Base-by-base conservation (phyloP, 1,284 basidiomycete genomes). In the Leucoagaricus sp. region DNA sequence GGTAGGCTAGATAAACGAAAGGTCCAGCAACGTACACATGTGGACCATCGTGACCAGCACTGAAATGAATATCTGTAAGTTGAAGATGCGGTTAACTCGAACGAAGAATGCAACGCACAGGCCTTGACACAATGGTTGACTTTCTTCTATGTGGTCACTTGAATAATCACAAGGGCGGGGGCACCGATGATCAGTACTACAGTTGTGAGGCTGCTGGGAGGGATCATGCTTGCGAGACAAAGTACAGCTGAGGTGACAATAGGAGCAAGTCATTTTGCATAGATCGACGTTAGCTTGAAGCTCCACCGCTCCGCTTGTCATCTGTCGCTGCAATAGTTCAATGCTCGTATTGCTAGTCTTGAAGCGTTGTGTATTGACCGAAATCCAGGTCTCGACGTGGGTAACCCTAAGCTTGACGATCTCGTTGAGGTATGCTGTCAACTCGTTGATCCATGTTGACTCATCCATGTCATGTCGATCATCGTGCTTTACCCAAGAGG, bases 31-130 rank as follows among this genome's bases (percentile, higher is more conserved):
- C 72, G 49, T 66, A 83, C 82, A 83, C 74, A 59, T 86, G 84
- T 7, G 67, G 69, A 15, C 82, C 81, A 8, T 75, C 65, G 58
- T 86, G 84, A 0, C 85, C 83, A 12, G 82, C 84, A 13, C 84
- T 86, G 54, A 51, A 40, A n/a, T n/a, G 4, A 21, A 2, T 12
- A 29, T 25, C 26, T 19, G n/a, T 13, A 21, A 29, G 26, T 13
- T 29, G n/a, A n/a, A n/a, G n/a, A n/a, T 19, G n/a, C 28, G 53
- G 28, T 23, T 49, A 31, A 17, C 15, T 17, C 26, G 28, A 21
- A 4, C 25, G 34, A 15, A n/a, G 4, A 44, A 13, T 13, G 23
- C 17, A 6, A 21, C 56, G 17, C 60, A 84, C 83, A 68, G 72
- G 60, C 80, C 69, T 10, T 76, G 74, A 64, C 81, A 85, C 1